phyloP scores from a whole-genome alignment of 2,329 filamentous ascomycete species.

The Venturia nashicola region DNA sequence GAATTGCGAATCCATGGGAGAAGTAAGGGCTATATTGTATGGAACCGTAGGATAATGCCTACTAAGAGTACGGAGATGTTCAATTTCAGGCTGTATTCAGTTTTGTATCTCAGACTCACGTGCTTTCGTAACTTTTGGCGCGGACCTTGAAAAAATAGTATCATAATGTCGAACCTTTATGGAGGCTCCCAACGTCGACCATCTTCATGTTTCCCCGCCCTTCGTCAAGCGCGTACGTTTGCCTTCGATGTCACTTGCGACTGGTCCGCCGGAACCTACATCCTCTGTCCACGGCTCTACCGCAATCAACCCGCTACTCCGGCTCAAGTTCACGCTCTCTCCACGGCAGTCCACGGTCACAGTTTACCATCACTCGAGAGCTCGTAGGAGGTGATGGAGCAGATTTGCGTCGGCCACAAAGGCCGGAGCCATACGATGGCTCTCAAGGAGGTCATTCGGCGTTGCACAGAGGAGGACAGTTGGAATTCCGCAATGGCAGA shows the following conservation, averaged over 20 bases:
- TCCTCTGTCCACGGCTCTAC: constrained; percentile 7
- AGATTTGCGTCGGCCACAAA: background rate
- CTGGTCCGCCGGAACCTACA: constrained; percentile 15
- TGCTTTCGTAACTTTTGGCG: background rate
- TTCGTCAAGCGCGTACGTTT: constrained; percentile 24
- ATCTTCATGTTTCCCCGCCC: constrained; percentile 22
- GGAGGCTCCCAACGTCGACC: constrained; percentile 11
- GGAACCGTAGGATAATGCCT: too few species aligned
- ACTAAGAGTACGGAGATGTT: too few species aligned
- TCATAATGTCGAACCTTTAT: background rate
- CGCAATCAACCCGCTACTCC: background rate
- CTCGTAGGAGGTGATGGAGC: constrained; percentile 11
- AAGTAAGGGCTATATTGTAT: too few species aligned
- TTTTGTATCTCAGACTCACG: background rate
- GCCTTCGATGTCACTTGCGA: constrained; percentile 25
- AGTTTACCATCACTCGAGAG: background rate
- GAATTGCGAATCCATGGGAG: background rate
- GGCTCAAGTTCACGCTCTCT: background rate
- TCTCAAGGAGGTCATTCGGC: background rate
- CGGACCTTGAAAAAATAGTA: background rate
- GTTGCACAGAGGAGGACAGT: background rate
- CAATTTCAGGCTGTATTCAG: too few species aligned
- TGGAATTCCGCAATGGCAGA: background rate
- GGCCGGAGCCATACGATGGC: background rate
- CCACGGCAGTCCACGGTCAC: background rate